phyloP scores from a whole-genome alignment of 306 rosid genomes.

The Leucaena leucocephala region DNA sequence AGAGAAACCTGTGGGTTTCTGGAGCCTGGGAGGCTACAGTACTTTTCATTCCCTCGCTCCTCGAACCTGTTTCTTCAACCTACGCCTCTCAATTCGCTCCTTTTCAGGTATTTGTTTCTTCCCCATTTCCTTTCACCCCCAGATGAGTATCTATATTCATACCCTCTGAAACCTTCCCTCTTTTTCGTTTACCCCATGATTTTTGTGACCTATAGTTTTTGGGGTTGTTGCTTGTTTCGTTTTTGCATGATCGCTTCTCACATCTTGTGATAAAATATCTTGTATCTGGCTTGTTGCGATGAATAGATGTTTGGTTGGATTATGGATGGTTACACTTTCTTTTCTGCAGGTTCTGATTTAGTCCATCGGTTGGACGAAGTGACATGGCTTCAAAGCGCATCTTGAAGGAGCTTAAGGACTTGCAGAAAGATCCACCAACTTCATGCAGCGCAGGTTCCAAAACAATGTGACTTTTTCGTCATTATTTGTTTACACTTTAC shows the following conservation, averaged over 20 bases:
- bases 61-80: not conserved
- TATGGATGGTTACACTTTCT: not conserved
- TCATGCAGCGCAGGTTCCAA: constrained; percentile 75
- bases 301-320: not conserved
- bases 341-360: not conserved
- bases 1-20: not conserved
- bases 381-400: constrained; percentile 84
- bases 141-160: not conserved
- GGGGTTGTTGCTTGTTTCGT: not conserved
- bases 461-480: no score
- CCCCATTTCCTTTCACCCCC: not conserved
- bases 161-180: not conserved
- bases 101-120: constrained; percentile 5
- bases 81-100: not conserved
- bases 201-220: not conserved
- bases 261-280: not conserved
- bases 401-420: constrained; percentile 31
- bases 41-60: not conserved
- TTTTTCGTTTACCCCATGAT: not conserved
- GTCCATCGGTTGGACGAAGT: not conserved
- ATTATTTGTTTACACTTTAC: not conserved
- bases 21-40: not conserved
- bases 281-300: not conserved
- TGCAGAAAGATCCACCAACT: constrained; percentile 89
- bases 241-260: not conserved